Evolutionary conservation across 345 rosid species (phyloP).

Genomic region (Eucalyptus cloeziana): DNA sequence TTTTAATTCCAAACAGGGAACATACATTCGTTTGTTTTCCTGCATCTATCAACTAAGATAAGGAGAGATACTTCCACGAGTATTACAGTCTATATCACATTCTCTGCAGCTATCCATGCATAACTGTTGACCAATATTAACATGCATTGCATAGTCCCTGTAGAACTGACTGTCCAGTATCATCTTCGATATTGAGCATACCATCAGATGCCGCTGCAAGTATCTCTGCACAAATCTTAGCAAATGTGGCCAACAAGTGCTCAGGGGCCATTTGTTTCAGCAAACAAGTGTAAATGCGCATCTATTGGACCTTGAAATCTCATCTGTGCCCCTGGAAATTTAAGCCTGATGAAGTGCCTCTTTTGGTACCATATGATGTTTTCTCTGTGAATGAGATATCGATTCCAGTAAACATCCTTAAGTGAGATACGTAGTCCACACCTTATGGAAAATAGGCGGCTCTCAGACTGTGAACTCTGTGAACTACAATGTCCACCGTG

Average conservation of each 20-base stretch:
- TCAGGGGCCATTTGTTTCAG: slow-evolving; percentile 96
- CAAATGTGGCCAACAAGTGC: slow-evolving; percentile 86
- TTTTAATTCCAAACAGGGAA: not conserved
- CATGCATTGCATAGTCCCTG: slow-evolving; percentile 33
- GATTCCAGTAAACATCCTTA: not conserved
- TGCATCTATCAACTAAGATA: too few species aligned
- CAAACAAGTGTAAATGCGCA: slow-evolving; percentile 69
- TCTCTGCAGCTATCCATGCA: not conserved
- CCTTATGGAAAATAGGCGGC: too few species aligned
- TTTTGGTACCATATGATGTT: not conserved
- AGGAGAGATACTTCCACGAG: too few species aligned
- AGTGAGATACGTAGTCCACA: not conserved
- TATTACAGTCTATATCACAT: too few species aligned
- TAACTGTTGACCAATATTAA: not conserved
- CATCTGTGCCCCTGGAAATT: slow-evolving; percentile 66
- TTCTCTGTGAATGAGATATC: not conserved
- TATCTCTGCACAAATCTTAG: slow-evolving; percentile 89
- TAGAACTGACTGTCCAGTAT: slow-evolving; percentile 70
- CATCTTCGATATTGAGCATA: slow-evolving; percentile 63
- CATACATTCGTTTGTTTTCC: not conserved
- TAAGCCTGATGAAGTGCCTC: not conserved
- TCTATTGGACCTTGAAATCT: slow-evolving; percentile 63
- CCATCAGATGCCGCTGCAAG: slow-evolving; percentile 95
- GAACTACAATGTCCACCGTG: too few species aligned
- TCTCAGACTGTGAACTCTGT: too few species aligned